Evolutionary conservation across 208 protist genomes (phyloP).

Genomic region (Leishmania arabica): DNA sequence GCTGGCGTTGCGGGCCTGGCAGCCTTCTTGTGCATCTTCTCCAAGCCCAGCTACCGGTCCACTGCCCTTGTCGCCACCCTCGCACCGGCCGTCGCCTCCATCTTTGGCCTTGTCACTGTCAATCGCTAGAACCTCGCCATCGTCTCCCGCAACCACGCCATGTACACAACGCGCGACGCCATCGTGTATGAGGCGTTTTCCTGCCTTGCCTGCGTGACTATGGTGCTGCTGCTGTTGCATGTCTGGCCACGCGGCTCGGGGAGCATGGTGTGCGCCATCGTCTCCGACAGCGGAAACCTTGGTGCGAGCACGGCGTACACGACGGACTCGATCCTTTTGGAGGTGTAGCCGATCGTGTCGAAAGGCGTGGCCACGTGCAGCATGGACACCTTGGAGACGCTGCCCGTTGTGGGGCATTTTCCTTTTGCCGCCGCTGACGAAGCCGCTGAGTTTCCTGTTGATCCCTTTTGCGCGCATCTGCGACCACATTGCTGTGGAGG

Average conservation of each 20-base stretch:
- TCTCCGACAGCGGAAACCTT: constrained; percentile 72
- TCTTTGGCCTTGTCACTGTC: constrained; percentile 75
- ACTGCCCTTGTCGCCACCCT: constrained; percentile 50
- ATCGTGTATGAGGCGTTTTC: constrained; percentile 64
- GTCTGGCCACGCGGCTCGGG: constrained; percentile 74
- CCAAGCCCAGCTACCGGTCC: constrained; percentile 48
- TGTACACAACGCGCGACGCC: constrained; percentile 70
- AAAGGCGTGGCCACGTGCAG: constrained; percentile 36
- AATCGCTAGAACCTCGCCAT: constrained; percentile 60
- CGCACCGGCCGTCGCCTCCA: constrained; percentile 38
- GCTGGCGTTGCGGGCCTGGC: constrained; percentile 37
- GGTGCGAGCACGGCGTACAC: constrained; percentile 41
- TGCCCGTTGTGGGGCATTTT: constrained; percentile 56
- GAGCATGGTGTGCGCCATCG: constrained; percentile 67
- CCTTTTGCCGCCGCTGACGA: constrained; percentile 38
- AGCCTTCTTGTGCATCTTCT: constrained; percentile 48
- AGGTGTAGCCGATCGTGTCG: constrained; percentile 44
- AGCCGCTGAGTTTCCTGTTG: constrained; percentile 62
- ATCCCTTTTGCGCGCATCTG: constrained; percentile 61
- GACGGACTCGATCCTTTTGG: constrained; percentile 56
- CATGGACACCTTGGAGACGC: constrained; percentile 50
- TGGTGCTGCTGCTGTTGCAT: constrained; percentile 69
- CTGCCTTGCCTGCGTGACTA: constrained; percentile 68
- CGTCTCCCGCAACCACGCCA: constrained; percentile 51
- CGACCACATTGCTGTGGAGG: constrained; percentile 51